Percentiles rank a stretch among this genome's conserved stretches.
These are phyloP conservation scores for Tympanopsis confertula DNA, from an alignment of 2,329 filamentous ascomycete species.

Conservation along the genomic window DNA sequence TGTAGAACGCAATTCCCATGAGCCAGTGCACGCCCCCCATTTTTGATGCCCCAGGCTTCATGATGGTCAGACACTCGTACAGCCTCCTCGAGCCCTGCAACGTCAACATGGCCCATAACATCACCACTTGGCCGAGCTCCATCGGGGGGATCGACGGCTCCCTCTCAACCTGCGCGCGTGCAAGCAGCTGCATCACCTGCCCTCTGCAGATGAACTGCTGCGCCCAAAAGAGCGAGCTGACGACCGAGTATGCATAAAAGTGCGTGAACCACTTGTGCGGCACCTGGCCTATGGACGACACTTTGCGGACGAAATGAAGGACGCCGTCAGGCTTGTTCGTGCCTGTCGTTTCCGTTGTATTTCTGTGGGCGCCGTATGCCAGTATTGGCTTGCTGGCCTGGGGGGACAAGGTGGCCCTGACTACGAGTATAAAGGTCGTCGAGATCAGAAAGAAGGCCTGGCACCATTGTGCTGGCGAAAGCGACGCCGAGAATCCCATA, in stretches of 20 bases:
- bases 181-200: slow-evolving; percentile 28
- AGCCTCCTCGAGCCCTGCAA: slow-evolving; percentile 66
- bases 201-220: slow-evolving; percentile 48
- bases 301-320: slow-evolving; percentile 14
- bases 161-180: slow-evolving; percentile 26
- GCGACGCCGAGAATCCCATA: neutral
- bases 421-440: slow-evolving; percentile 23
- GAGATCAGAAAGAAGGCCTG: slow-evolving; percentile 34
- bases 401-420: slow-evolving; percentile 30
- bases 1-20: slow-evolving; percentile 69
- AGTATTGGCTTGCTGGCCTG: slow-evolving; percentile 30
- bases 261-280: slow-evolving; percentile 84
- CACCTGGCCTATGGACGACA: slow-evolving; percentile 41
- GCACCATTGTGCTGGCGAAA: slow-evolving; percentile 20
- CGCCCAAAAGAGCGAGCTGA: slow-evolving; percentile 64
- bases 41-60: slow-evolving; percentile 54
- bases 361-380: slow-evolving; percentile 33
- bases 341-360: slow-evolving; percentile 2
- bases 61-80: slow-evolving; percentile 59
- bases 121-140: slow-evolving; percentile 43
- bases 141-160: slow-evolving; percentile 36
- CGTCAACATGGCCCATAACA: slow-evolving; percentile 63
- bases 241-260: slow-evolving; percentile 68
- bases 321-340: slow-evolving; percentile 7
- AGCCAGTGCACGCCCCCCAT: slow-evolving; percentile 85